Base-by-base conservation (phyloP, 75 land plant genomes). In the Ceratopteris richardii region DNA sequence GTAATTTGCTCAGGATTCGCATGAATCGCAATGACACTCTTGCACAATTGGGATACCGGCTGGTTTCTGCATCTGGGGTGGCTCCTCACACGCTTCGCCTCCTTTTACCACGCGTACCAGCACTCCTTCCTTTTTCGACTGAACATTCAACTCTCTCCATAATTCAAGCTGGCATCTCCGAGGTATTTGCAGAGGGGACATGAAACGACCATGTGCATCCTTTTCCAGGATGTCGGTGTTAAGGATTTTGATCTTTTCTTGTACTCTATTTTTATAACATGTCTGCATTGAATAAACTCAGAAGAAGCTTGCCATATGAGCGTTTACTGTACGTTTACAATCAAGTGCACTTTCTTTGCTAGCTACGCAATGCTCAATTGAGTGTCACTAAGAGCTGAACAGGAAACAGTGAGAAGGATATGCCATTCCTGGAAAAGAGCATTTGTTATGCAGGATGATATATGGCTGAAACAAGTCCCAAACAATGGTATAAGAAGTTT, bases 21-120 rank as follows among this genome's bases (percentile, higher is more conserved):
- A 4, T 33, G 37, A 9, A 3, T 9, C 7, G 7, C 37, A 3
- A 33, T 9, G 3, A 4, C 3, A 74, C 71, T 29, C 56, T 90
- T 18, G 75, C 71, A 16, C 85, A 81, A 25, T 58, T 90, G 19
- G 96, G 92, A 10, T 9, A 57, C n/a, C 62, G 81, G 66, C 61
- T 90, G 55, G 78, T 61, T 42, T 56, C 56, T 28, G 24, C 84
- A 51, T 87, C 88, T 12, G 56, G 75, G 66, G 93, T 87, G 23
- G 74, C 51, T 43, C 76, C 82, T 7, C 81, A 84, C 56, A 91
- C 97, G 0, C 70, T 91, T 74, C 62, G 80, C 1, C 61, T 91
- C 22, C 62, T 91, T 39, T 66, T 91, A 42, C 86, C 93, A 27
- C 61, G 66, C 44, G 66, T 82, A 0, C 64, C 52, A 27, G 33